A percentile compares a stretch with the other conserved stretches of the same genome.
phyloP scores from a whole-genome alignment of 1,284 basidiomycete genomes.

The Malassezia slooffiae region DNA sequence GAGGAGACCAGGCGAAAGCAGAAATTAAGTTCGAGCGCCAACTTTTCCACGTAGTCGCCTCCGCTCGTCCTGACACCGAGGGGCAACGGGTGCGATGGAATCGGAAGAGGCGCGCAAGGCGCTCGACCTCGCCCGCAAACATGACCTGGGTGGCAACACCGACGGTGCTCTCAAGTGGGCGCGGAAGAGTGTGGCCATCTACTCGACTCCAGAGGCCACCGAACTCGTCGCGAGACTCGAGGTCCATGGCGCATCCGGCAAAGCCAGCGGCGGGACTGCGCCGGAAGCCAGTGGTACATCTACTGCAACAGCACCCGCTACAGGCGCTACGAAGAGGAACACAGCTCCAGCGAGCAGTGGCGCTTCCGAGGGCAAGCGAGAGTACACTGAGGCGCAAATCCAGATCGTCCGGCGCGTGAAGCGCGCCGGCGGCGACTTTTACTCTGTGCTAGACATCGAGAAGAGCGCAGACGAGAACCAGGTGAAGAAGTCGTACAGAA shows the following conservation, averaged over 20 bases:
- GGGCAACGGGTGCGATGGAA: conserved; percentile 22
- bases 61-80: neutral
- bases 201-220: conserved; percentile 66
- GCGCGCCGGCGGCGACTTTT: conserved; percentile 74
- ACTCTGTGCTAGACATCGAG: conserved; percentile 77
- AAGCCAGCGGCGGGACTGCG: neutral
- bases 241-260: conserved; percentile 42
- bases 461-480: conserved; percentile 65
- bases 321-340: too few species aligned
- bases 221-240: conserved; percentile 58
- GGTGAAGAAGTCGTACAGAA: conserved; percentile 91
- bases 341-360: too few species aligned
- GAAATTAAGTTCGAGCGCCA: neutral
- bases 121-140: conserved; percentile 37
- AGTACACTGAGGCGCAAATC: conserved; percentile 74
- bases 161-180: conserved; percentile 68
- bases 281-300: too few species aligned
- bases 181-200: conserved; percentile 75
- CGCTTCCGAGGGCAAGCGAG: conserved; percentile 54
- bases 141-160: conserved; percentile 33
- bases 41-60: conserved; percentile 6
- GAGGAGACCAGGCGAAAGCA: neutral
- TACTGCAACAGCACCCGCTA: too few species aligned
- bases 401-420: conserved; percentile 77
- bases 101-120: conserved; percentile 40